These are phyloP conservation scores for Cutaneotrichosporon sp. DNA, from an alignment of 1,284 basidiomycete genomes.

Conservation along the genomic window DNA sequence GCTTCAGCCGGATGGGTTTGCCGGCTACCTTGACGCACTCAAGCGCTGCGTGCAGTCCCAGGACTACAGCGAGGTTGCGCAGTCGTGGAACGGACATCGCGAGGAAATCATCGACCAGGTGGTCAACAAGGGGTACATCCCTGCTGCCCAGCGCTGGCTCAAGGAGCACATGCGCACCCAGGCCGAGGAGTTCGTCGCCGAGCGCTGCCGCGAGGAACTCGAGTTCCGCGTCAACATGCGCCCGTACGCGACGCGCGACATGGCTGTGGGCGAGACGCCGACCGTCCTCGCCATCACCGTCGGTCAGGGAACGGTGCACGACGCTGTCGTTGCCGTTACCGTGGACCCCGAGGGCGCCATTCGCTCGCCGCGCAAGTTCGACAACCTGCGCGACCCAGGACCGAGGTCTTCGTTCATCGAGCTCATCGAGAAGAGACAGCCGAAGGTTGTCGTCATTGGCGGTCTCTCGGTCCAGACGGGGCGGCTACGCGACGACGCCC, in stretches of 20 bases:
- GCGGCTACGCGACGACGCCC: constrained; percentile 58
- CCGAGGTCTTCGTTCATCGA: constrained; percentile 67
- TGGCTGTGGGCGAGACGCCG: constrained; percentile 70
- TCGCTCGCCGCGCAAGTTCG: constrained; percentile 83
- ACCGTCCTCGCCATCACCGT: constrained; percentile 91
- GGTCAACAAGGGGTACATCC: constrained; percentile 71
- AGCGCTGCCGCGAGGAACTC: constrained; percentile 66
- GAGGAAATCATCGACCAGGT: constrained; percentile 75
- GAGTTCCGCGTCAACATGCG: constrained; percentile 63
- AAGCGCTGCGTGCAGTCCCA: constrained; percentile 81
- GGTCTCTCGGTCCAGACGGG: constrained; percentile 81
- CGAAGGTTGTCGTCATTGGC: constrained; percentile 85
- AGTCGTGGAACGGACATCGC: constrained; percentile 91
- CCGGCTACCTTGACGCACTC: constrained; percentile 61
- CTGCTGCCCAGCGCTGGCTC: constrained; percentile 80
- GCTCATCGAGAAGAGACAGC: constrained; percentile 75
- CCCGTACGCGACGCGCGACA: constrained; percentile 67
- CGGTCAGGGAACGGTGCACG: constrained; percentile 91
- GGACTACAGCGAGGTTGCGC: constrained; percentile 78
- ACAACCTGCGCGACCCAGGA: constrained; percentile 75
- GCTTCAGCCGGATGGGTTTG: constrained; percentile 67
- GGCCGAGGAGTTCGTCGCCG: constrained; percentile 79
- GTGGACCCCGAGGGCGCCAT: constrained; percentile 85
- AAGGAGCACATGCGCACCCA: constrained; percentile 88
- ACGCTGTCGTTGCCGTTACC: constrained; percentile 82